phyloP scores from a whole-genome alignment of 2,329 filamentous ascomycete genomes.

The Rhexocercosporidium sp. region DNA sequence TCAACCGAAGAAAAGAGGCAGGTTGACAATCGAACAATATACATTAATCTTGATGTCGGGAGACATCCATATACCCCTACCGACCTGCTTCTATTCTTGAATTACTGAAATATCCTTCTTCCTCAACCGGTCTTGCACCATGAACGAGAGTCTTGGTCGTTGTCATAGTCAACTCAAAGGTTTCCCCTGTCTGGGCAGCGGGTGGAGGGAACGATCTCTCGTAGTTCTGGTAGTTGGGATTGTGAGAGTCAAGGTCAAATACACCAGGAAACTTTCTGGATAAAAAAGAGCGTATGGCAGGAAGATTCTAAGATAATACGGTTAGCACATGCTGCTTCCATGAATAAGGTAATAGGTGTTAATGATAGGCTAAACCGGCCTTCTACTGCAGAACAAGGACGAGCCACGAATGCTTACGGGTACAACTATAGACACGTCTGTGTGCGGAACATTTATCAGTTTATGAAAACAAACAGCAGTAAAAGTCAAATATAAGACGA shows the following conservation, averaged over 20 bases:
- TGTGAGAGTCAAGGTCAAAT: background rate
- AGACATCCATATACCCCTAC: background rate
- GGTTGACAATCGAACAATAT: background rate
- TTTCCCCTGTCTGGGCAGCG: background rate
- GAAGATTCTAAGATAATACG: background rate
- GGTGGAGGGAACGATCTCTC: background rate
- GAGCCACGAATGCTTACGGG: background rate
- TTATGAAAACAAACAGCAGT: background rate
- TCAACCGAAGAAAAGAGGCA: background rate
- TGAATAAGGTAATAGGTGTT: background rate
- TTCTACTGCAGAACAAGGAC: background rate
- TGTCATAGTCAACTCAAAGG: background rate
- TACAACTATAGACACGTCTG: background rate
- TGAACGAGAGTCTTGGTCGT: background rate
- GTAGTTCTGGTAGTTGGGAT: background rate
- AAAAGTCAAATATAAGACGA: background rate
- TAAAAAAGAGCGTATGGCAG: background rate
- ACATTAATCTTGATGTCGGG: background rate
- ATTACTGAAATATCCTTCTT: background rate
- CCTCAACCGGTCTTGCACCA: background rate
- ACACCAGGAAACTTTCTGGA: background rate
- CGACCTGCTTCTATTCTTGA: background rate
- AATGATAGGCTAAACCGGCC: background rate
- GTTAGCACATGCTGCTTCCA: background rate
- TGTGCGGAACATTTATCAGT: background rate